phyloP scores from a whole-genome alignment of 176 grass and related monocot species.

The Otatea glauca region DNA sequence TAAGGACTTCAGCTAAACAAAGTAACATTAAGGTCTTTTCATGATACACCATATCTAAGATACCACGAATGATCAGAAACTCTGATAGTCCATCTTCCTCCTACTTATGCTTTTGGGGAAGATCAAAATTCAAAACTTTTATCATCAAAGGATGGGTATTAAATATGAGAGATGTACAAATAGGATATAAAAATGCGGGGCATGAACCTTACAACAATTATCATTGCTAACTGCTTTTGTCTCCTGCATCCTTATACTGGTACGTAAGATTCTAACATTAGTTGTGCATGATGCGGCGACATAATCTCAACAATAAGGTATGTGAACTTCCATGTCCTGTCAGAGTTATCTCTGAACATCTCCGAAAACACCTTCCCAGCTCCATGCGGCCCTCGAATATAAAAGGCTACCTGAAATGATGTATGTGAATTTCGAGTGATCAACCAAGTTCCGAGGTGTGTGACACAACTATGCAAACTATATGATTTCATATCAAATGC shows the following conservation, averaged over 20 bases:
- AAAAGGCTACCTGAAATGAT: constrained; percentile 78
- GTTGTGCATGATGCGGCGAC: constrained; percentile 61
- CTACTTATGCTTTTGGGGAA: constrained; percentile 3
- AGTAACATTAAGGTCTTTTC: neutral
- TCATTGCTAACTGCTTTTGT: constrained; percentile 32
- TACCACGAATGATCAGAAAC: neutral
- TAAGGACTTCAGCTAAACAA: neutral
- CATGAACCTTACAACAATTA: constrained; percentile 31
- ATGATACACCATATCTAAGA: constrained; percentile 11
- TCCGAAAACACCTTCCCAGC: constrained; percentile 85
- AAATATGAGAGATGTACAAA: constrained; percentile 39
- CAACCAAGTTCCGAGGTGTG: constrained; percentile 16
- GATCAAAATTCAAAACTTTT: constrained; percentile 44
- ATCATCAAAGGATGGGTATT: constrained; percentile 30
- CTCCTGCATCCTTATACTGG: constrained; percentile 56
- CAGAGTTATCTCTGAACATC: constrained; percentile 85
- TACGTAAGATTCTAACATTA: constrained; percentile 90
- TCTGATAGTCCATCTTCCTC: constrained; percentile 41
- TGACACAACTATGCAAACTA: constrained; percentile 8
- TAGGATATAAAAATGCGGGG: neutral
- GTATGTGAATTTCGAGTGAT: constrained; percentile 16
- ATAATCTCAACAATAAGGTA: constrained; percentile 85
- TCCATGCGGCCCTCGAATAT: constrained; percentile 87
- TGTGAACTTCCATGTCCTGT: constrained; percentile 92
- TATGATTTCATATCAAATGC: constrained; percentile 19